A percentile compares a stretch with the other conserved stretches of the same genome.
These are phyloP conservation scores for Setaria italica DNA, from an alignment of 202 grass and related monocot genomes.

Conservation along the genomic window DNA sequence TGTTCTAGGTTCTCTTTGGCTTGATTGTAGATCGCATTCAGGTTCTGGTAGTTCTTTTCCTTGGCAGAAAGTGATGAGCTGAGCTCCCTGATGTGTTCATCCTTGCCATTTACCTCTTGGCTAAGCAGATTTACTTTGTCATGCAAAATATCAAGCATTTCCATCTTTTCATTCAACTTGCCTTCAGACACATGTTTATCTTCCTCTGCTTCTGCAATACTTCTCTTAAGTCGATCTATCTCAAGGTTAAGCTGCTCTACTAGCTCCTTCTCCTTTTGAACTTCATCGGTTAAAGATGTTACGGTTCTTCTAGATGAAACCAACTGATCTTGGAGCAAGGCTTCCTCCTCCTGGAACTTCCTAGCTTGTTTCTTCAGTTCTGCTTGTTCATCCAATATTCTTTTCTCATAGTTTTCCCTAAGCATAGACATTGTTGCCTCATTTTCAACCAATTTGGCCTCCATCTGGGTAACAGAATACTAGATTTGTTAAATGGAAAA, in stretches of 20 bases:
- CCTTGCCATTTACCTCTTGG: constrained; percentile 74
- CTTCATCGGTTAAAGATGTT: constrained; percentile 66
- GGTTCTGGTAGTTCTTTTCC: constrained; percentile 63
- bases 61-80: constrained; percentile 65
- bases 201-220: constrained; percentile 56
- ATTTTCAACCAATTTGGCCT: constrained; percentile 73
- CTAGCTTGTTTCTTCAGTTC: constrained; percentile 67
- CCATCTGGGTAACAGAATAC: constrained; percentile 63
- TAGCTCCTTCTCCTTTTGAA: constrained; percentile 61
- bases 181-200: constrained; percentile 67
- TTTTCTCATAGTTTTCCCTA: constrained; percentile 81
- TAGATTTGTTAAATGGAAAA: constrained; percentile 35
- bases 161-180: constrained; percentile 66
- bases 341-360: constrained; percentile 71
- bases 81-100: constrained; percentile 65
- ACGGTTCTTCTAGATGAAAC: constrained; percentile 60
- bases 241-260: constrained; percentile 67
- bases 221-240: constrained; percentile 62
- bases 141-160: constrained; percentile 60
- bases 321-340: constrained; percentile 62
- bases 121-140: constrained; percentile 71
- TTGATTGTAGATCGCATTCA: constrained; percentile 59
- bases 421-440: constrained; percentile 74
- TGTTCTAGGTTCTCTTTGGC: constrained; percentile 59
- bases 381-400: constrained; percentile 66